Base-by-base conservation (phyloP, 2,329 filamentous ascomycete species). In the Aspergillus flavus region DNA sequence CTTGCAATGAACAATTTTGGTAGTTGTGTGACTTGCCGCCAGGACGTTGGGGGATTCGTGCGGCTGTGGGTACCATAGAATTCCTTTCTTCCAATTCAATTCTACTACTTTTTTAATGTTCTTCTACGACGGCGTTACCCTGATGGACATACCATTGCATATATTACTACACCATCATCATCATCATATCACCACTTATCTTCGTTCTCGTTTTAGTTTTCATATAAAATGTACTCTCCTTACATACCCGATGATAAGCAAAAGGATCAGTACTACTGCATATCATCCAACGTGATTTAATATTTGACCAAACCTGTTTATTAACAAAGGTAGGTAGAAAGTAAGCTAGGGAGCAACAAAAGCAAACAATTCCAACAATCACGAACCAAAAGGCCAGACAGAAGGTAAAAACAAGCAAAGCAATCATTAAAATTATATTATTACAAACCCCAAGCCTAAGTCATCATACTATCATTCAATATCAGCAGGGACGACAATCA, bases 1-100 rank as follows among this genome's bases (percentile, higher is more conserved):
- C 84, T 98, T 66, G 95, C 95, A 4, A 94, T 96, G 88, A 96
- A 97, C 76, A 98, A 98, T 76, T 98, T 96, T 76, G 92, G 94
- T 67, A 96, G 92, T 74, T 99, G 95, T 75, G 94, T 98, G 45
- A 98, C 94, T 72, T 98, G 95, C 77, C 86, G 95, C 57, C 87
- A 92, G 61, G 91, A 95, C 71, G 93, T 98, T 34, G 87, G 88
- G 61, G 95, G 94, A 60, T 98, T 97, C 78, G 94, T 92, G 69
- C 87, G 93, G 70, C 88, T 99, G 64, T 99, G 91, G 82, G 93
- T 98, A 46, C 95, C 95, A 39, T 82, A 70, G 72, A 55, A 30
- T 30, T 30, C n/a, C 36, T 32, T 4, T 23, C 36, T 36, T n/a
- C 46, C 39, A 41, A n/a, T 54, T 34, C 36, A 23, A 21, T 48